Evolutionary conservation across 176 grass and related monocot genomes (phyloP), one percentile per base, ranked within the genome.

Genomic region (Eleusine indica): DNA sequence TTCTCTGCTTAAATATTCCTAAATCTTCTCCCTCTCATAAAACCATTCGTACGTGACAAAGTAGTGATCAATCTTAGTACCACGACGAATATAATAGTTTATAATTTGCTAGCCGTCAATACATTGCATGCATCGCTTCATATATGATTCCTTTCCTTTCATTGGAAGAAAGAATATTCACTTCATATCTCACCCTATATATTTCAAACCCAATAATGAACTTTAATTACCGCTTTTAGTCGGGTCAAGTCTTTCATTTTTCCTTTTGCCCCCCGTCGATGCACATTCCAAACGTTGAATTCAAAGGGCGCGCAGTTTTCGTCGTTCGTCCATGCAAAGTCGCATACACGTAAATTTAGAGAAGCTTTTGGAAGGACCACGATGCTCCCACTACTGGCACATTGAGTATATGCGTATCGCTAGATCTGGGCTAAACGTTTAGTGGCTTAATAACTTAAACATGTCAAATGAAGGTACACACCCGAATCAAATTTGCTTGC

Each of bases 121-220:
- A 66, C 25, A 25, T 37, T 66, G 29, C 30, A 25, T 63, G 29
- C 32, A 35, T 35, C 9, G 25, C 6, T 37, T 80, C 49, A 16
- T 63, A 75, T 25, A 25, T 25, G 25, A 25, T 25, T 80, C 41
- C 70, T 89, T 86, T 89, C 71, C 87, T 86, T 92, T 49, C 75
- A 51, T 11, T 18, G 87, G 44, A 84, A 89, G 90, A 41, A 86
- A 83, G 79, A 83, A 57, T 92, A 81, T 54, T 80, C 73, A 37
- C 2, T 2, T 35, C 32, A 35, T 35, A 35, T 53, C 25, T 28
- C 38, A 19, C 39, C 52, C 2, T 42, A 60, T 3, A 25, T 22
- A 56, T 30, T 63, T 35, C 19, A 64, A 19, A 16, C 74, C 52
- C 4, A 44, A 18, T 9, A 54, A 29, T 70, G 13, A 47, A 42